Evolutionary conservation across 2,329 filamentous ascomycete genomes (phyloP), one percentile per base, ranked within the genome.

Genomic region (Bipolaris victoriae): DNA sequence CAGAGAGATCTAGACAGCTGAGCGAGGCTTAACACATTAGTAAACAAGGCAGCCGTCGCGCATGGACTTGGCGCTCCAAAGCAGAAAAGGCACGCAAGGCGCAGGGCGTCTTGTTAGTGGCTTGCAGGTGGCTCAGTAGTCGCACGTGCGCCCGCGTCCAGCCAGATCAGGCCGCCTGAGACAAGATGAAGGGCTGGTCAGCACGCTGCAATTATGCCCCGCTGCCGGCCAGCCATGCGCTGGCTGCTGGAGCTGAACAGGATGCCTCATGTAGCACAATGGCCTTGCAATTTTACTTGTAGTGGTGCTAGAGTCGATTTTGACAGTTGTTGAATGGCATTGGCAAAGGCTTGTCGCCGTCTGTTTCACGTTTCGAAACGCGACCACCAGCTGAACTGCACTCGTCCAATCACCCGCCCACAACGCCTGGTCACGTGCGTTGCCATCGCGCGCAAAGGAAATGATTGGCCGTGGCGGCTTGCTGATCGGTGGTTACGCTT

Each of bases 331-430:
- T 29, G 22, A 52, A 22, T 49, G 35, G 52, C 36, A 57, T 63
- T 65, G 65, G 66, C 66, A 55, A 65, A 66, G 63, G 63, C 60
- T 69, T 66, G 52, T 52, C 48, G 20, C 37, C 39, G 45, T 40
- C 39, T 61, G 63, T 66, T 68, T 70, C 65, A 65, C 57, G 64
- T 67, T 68, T 69, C 62, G 61, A 68, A 67, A 69, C 66, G 59
- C 24, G 20, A 41, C 45, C 31, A 37, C 49, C 43, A 46, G 29
- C 49, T 53, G 7, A 20, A 45, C 35, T 24, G 39, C 37, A 26
- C 40, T 26, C 48, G 31, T 11, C 67, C 67, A 70, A 68, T 70
- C 60, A 64, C 36, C 39, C 15, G 46, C 7, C 15, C 46, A 24
- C 7, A 40, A 46, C 49, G 40, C 36, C 41, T 20, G 15, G 13